Base-by-base conservation (phyloP, 1,139 yeast genomes). In the Magnusiomyces magnusii region DNA sequence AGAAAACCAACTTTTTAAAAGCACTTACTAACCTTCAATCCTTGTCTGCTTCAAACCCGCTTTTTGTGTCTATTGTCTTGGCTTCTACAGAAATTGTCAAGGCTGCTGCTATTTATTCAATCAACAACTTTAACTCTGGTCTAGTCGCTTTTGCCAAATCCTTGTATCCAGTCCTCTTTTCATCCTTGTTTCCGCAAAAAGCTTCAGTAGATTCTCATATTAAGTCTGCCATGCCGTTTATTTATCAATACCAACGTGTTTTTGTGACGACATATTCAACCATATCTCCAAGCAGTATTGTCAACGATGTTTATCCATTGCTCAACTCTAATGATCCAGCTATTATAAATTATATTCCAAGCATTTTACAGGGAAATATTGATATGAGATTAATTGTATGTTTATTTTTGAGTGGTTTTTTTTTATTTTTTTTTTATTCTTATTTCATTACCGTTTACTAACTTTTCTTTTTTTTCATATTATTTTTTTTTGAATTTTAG, bases 261-360 rank as follows among this genome's bases (percentile, higher is more conserved):
- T 63, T 61, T 58, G 56, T 62, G n/a, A 47, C 60, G 9, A 51
- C 59, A 3, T 61, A 44, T 27, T 39, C 63, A 39, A 57, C 61
- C 17, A 25, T 62, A 10, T 53, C 53, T 23, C 60, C 57, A 31
- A 54, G 51, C 1, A 54, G 31, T 5, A 23, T 60, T 19, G n/a
- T 57, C 1, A 51, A 49, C 7, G 65, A 61, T 27, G 54, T 61
- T 13, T 58, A 36, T 19, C 59, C 58, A 10, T 23, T 60, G 2
- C 42, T 55, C 31, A 41, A 56, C 21, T 21, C 54, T 9, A 36
- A 54, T n/a, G 52, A 51, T 25, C 56, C 53, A 25, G 42, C 51
- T 1, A 42, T 47, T 17, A 42, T 54, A 5, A n/a, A 53, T 19
- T 50, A 47, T 25, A 49, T 61, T 9, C 62, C 61, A 15, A 58